Evolutionary conservation across 192 early-diverging fungal genomes (phyloP).

Genomic region (Lunasporangiospora selenospora): DNA sequence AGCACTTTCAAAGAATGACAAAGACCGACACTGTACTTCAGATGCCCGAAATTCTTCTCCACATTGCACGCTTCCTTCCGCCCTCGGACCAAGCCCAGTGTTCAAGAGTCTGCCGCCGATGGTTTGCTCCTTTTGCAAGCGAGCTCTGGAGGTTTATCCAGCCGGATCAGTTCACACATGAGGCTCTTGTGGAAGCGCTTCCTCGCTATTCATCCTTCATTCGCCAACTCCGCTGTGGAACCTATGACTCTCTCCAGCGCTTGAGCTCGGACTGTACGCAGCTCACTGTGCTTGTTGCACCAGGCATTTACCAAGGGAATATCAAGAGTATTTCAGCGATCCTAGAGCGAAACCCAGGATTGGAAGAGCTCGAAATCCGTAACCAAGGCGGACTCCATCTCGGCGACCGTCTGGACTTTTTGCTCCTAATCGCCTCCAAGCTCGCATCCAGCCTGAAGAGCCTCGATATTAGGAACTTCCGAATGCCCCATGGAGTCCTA

Average conservation of each 20-base stretch:
- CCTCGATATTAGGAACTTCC: not conserved
- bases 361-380: conserved; percentile 1
- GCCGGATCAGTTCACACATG: conserved; percentile 25
- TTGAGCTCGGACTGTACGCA: conserved; percentile 1
- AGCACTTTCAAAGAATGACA: too few species aligned
- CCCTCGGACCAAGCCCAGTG: conserved; percentile 15
- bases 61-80: conserved; percentile 3
- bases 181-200: conserved; percentile 4
- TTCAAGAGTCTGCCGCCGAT: conserved; percentile 3
- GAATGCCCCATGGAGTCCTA: not conserved
- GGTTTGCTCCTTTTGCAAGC: conserved; percentile 25
- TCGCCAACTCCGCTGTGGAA: conserved; percentile 15
- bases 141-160: conserved; percentile 26
- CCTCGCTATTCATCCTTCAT: conserved; percentile 24
- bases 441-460: conserved; percentile 2
- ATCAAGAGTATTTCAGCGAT: not conserved
- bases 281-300: conserved; percentile 1
- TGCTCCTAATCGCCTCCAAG: too few species aligned
- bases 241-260: not conserved
- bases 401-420: too few species aligned
- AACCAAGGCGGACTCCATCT: not conserved
- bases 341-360: conserved; percentile 4
- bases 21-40: not conserved
- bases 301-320: not conserved
- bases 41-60: conserved; percentile 12